phyloP scores from a whole-genome alignment of 805 yeast species.

The Debaryomyces hansenii region DNA sequence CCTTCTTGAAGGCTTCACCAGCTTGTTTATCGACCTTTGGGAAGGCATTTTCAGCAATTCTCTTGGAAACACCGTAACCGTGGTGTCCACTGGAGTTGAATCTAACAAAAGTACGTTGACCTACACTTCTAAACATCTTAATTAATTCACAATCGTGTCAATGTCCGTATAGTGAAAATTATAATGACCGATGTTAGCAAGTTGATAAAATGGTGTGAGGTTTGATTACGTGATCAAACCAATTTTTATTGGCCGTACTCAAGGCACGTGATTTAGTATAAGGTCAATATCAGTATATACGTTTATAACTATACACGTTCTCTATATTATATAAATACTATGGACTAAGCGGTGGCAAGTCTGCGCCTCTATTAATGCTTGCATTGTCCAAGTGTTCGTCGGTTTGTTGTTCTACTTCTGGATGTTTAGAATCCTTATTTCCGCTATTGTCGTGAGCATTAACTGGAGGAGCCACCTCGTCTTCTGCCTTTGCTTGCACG shows the following conservation, averaged over 20 bases:
- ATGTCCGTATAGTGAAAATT: constrained; percentile 1
- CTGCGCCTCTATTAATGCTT: neutral
- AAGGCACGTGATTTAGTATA: neutral
- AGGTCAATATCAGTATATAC: too few species aligned
- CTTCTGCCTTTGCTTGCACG: too few species aligned
- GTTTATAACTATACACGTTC: too few species aligned
- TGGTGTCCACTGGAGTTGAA: constrained; percentile 28
- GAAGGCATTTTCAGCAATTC: constrained; percentile 40
- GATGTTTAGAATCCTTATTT: neutral
- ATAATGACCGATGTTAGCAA: neutral
- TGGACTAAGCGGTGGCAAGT: neutral
- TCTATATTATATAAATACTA: too few species aligned
- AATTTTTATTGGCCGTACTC: constrained; percentile 10
- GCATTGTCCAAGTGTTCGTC: neutral
- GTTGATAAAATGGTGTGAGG: constrained; percentile 17
- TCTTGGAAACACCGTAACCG: constrained; percentile 43
- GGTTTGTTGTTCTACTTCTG: neutral
- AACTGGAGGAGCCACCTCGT: too few species aligned
- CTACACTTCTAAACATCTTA: constrained; percentile 36
- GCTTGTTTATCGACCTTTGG: constrained; percentile 52
- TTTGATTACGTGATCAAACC: constrained; percentile 6
- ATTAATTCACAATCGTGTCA: constrained; percentile 4
- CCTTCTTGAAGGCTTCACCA: constrained; percentile 68
- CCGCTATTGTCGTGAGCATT: neutral
- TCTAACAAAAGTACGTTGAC: constrained; percentile 40